Conservation (phyloP, 305 asterid species). For the Fraxinus floribunda region DNA sequence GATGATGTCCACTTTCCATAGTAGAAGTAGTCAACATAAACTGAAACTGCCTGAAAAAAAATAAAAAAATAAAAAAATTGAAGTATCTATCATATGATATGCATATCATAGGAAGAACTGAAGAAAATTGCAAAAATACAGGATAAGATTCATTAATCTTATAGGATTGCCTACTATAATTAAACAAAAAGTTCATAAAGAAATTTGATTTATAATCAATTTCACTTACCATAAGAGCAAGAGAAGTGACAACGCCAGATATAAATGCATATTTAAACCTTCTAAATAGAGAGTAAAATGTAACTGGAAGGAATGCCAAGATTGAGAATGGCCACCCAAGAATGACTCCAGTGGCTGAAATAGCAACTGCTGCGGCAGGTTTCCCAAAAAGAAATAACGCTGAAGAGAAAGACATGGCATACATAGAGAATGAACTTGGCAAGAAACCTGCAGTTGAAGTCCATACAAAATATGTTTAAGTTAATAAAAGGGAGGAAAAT, state of each 20-base stretch:
- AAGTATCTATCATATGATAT: slow-evolving; percentile 19
- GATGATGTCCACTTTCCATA: slow-evolving; percentile 91
- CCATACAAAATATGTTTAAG: slow-evolving; percentile 9
- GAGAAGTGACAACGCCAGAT: slow-evolving; percentile 63
- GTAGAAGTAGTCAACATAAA: slow-evolving; percentile 69
- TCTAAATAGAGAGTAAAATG: slow-evolving; percentile 65
- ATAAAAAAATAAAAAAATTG: slow-evolving; percentile 2
- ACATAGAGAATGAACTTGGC: slow-evolving; percentile 97
- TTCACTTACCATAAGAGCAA: slow-evolving; percentile 61
- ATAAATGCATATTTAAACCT: slow-evolving; percentile 61
- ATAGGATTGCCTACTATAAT: slow-evolving; percentile 1
- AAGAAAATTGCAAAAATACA: slow-evolving; percentile 10
- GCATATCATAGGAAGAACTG: slow-evolving; percentile 8
- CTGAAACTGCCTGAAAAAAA: slow-evolving; percentile 63
- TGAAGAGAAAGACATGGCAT: slow-evolving; percentile 91
- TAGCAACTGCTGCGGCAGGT: slow-evolving; percentile 79
- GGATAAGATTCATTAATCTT: slow-evolving; percentile 14
- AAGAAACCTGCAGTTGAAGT: slow-evolving; percentile 69
- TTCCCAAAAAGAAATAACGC: slow-evolving; percentile 82
- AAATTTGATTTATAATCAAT: slow-evolving; percentile 17
- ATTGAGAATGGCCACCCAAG: slow-evolving; percentile 98
- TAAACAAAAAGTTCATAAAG: neutral
- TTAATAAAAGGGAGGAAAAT: neutral
- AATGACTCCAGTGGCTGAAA: slow-evolving; percentile 90
- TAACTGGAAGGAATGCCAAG: slow-evolving; percentile 88